Base-by-base conservation (phyloP, 257 asterid genomes). In the Coffea canephora region DNA sequence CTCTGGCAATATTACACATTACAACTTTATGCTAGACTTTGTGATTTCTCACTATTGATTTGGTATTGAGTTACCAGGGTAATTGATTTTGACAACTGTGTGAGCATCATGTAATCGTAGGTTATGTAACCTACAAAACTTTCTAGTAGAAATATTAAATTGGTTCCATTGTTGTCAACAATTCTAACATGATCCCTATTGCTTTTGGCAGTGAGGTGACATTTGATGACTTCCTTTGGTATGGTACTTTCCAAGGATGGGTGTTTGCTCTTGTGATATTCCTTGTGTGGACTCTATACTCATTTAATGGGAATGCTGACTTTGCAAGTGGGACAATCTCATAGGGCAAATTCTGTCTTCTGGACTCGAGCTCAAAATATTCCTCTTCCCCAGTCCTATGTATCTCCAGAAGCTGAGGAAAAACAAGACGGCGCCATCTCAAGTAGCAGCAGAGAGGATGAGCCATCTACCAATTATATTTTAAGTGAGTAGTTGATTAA, bases 361-460 rank as follows among this genome's bases (percentile, higher is more conserved):
- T 95, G 99, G 99, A 90, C 95, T 81, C 92, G 99, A 73, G 99
- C 99, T 39, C 88, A 92, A 71, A 95, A 88, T 84, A 93, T 95
- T 85, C 99, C 99, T 49, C 77, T 92, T 73, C 97, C 97, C 9
- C 85, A 68, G 41, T 86, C 92, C 50, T 90, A 84, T 83, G 85
- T 89, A 61, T 87, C 88, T 78, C 91, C 86, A 79, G 76, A 71
- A 76, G 70, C 57, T 81, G 83, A 81, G 82, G 87, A 76, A 73
- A 92, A 83, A 80, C 86, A 79, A 82, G 90, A 72, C 48, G 79
- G 50, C 31, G 27, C 79, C 48, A 75, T 69, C 45, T 78, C 66
- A 69, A 54, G 66, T 45, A 82, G 59, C 71, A 74, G 49, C 77
- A 39, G 70, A 45, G 83, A 73, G 78, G 70, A 86, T 82, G 84